Evolutionary conservation across 106 monocot genomes (phyloP).

Genomic region (Iris macrosiphon): DNA sequence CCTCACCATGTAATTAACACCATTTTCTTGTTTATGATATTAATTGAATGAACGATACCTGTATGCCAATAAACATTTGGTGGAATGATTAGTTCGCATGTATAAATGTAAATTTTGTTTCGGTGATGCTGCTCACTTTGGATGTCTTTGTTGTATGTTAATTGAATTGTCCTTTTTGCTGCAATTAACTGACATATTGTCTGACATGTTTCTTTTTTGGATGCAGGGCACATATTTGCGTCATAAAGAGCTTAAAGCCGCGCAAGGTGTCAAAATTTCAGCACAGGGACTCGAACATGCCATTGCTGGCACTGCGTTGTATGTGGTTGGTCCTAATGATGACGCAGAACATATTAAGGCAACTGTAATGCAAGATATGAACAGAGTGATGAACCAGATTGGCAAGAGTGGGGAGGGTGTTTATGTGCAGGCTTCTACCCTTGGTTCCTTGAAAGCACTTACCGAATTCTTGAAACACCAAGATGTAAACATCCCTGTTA

Average conservation of each 20-base stretch:
- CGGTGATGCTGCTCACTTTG: too few species aligned
- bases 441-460: slow-evolving; percentile 88
- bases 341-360: slow-evolving; percentile 64
- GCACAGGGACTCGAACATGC: slow-evolving; percentile 85
- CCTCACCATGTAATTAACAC: too few species aligned
- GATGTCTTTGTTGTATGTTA: too few species aligned
- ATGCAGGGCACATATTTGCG: too few species aligned
- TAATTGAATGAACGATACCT: too few species aligned
- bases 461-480: slow-evolving; percentile 77
- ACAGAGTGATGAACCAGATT: slow-evolving; percentile 64
- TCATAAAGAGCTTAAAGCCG: too few species aligned
- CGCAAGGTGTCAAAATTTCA: too few species aligned
- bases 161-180: too few species aligned
- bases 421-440: slow-evolving; percentile 84
- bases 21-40: too few species aligned
- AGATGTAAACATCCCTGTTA: slow-evolving; percentile 76
- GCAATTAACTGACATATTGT: neutral
- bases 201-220: slow-evolving; percentile 20
- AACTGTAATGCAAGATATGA: slow-evolving; percentile 70
- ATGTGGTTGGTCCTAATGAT: slow-evolving; percentile 58
- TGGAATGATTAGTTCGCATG: too few species aligned
- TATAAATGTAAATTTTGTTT: too few species aligned
- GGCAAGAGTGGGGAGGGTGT: slow-evolving; percentile 89
- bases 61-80: too few species aligned
- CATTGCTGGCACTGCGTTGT: slow-evolving; percentile 71